Percentiles rank a stretch among this genome's conserved stretches.
phyloP scores from a whole-genome alignment of 2,329 filamentous ascomycete genomes.

The Cladorrhinum sp. region DNA sequence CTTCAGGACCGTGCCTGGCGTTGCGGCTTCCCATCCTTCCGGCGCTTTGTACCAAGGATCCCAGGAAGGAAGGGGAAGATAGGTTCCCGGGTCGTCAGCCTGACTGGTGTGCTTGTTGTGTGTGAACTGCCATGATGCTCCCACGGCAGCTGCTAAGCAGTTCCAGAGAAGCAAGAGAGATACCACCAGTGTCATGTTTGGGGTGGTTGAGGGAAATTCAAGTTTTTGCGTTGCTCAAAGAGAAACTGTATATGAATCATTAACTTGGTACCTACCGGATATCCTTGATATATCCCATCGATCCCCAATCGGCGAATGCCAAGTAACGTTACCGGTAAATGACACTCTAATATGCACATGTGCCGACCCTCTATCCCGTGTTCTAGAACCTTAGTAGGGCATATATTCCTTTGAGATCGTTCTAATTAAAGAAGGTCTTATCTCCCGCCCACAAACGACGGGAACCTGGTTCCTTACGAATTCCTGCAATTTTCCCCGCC shows the following conservation, averaged over 20 bases:
- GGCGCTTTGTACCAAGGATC: slow-evolving; percentile 14
- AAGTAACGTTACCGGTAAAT: neutral
- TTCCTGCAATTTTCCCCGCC: too few species aligned
- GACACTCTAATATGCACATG: neutral
- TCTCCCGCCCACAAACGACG: too few species aligned
- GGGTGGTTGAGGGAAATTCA: neutral
- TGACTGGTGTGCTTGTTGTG: neutral
- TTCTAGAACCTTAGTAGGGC: too few species aligned
- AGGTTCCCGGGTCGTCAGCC: slow-evolving; percentile 8
- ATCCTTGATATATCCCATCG: neutral
- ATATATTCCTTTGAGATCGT: too few species aligned
- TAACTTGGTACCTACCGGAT: neutral
- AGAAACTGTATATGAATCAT: too few species aligned
- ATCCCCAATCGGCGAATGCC: neutral
- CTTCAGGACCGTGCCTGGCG: slow-evolving; percentile 8
- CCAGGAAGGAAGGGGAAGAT: slow-evolving; percentile 9
- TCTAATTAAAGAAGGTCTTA: too few species aligned
- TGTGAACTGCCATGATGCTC: slow-evolving; percentile 5
- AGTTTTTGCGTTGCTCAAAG: neutral
- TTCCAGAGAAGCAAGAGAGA: neutral
- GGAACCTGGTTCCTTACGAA: too few species aligned
- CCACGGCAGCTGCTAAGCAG: neutral
- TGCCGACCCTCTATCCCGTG: too few species aligned
- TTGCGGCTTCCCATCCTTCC: slow-evolving; percentile 11
- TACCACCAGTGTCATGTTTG: slow-evolving; percentile 1